These are phyloP conservation scores for Fagus crenata DNA, from an alignment of 306 rosid species.

Conservation along the genomic window DNA sequence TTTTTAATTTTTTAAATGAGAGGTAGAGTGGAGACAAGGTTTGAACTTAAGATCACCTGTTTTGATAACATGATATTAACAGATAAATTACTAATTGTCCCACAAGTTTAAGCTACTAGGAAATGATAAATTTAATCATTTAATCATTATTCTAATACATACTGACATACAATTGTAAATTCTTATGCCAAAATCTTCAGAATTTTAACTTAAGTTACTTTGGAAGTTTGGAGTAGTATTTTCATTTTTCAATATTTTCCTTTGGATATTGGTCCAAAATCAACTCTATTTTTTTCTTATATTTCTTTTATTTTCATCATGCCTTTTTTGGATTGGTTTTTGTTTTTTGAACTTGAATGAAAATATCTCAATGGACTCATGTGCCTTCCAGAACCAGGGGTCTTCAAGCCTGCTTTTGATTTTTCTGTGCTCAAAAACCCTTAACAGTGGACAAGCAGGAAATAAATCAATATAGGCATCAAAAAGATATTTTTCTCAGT, in stretches of 20 bases:
- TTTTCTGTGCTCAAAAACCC: background rate
- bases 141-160: too few species aligned
- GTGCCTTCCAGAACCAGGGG: too few species aligned
- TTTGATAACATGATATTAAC: too few species aligned
- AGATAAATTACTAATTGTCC: too few species aligned
- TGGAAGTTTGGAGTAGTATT: background rate
- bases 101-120: too few species aligned
- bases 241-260: background rate
- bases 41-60: too few species aligned
- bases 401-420: background rate
- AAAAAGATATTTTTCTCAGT: background rate
- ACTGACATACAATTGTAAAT: too few species aligned
- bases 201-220: background rate
- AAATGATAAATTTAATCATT: too few species aligned
- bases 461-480: background rate
- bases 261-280: conserved; percentile 6
- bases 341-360: background rate
- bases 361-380: background rate
- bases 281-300: background rate
- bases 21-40: too few species aligned
- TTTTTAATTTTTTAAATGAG: too few species aligned
- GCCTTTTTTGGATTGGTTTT: too few species aligned
- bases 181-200: background rate
- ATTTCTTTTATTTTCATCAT: too few species aligned
- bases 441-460: background rate